Percentiles rank a stretch among this genome's conserved stretches.
Conservation (phyloP, 257 asterid genomes). For the Rhazya stricta region DNA sequence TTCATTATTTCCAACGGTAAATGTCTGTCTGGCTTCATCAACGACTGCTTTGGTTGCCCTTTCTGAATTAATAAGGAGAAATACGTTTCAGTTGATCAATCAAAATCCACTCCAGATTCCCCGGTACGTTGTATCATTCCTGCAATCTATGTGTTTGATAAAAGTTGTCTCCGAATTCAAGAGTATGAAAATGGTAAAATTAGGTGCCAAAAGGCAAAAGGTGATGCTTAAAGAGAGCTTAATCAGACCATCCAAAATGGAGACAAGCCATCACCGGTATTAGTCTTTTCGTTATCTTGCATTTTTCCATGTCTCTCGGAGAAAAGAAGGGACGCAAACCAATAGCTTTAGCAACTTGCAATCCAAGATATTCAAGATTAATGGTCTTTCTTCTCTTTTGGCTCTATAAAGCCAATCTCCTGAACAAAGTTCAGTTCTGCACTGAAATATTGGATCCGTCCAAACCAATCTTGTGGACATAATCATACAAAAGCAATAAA, state of each 20-base stretch:
- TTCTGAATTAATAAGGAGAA: neutral
- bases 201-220: conserved; percentile 1
- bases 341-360: neutral
- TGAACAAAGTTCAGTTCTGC: neutral
- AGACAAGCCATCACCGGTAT: too few relatives aligned
- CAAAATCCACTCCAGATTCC: neutral
- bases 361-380: too few relatives aligned
- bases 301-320: neutral
- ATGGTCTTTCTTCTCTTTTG: neutral
- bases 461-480: neutral
- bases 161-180: neutral
- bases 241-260: too few relatives aligned
- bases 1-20: neutral
- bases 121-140: too few relatives aligned
- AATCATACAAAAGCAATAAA: neutral
- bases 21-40: conserved; percentile 1
- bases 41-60: neutral
- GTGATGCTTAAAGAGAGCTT: neutral
- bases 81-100: neutral
- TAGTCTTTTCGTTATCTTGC: neutral
- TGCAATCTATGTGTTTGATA: too few relatives aligned
- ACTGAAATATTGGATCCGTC: neutral
- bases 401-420: too few relatives aligned
- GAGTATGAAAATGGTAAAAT: neutral
- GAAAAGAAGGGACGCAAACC: neutral